Evolutionary conservation across 345 rosid genomes (phyloP), one percentile per base, ranked within the genome.

Genomic region (Linum lewisii): DNA sequence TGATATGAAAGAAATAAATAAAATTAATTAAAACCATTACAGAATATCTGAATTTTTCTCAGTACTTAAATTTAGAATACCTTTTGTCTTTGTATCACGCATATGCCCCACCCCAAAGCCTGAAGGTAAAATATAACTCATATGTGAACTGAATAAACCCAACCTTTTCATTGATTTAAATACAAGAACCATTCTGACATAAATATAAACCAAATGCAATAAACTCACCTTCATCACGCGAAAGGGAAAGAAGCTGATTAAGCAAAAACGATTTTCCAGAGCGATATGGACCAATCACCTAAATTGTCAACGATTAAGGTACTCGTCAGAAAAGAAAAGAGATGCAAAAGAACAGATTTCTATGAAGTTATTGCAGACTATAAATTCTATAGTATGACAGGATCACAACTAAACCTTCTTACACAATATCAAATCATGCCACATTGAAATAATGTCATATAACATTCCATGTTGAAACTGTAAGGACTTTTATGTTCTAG

Each of bases 51-150:
- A 15, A 54, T 13, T 55, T n/a, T 60, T 32, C 55, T 51, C 44
- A 19, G 54, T 21, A 14, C 49, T 45, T 47, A 64, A 49, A 57
- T 15, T 54, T 42, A 63, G 1, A 44, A 59, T 78, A 89, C 99
- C 99, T 79, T 93, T 93, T 37, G 99, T 93, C 78, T 90, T 90
- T 64, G 99, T 93, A 69, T 93, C 99, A 69, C 99, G 99, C 99
- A 93, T 90, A 76, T 93, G 99, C 36, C 99, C 99, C 73, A 93
- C 99, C 61, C 99, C 99, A 81, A 93, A 93, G 51, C 99, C 99
- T 93, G 83, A 23, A 23, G 24, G 21, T 15, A 11, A 24, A 37
- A 52, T 38, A 52, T 42, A 22, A 59, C 24, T 8, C 57, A 62
- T 23, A 59, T 26, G 66, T 58, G 5, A 45, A 24, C 21, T 52